Evolutionary conservation across 129 eudicot genomes (phyloP), one percentile per base, ranked within the genome.

Genomic region (Ambrosia artemisiifolia): DNA sequence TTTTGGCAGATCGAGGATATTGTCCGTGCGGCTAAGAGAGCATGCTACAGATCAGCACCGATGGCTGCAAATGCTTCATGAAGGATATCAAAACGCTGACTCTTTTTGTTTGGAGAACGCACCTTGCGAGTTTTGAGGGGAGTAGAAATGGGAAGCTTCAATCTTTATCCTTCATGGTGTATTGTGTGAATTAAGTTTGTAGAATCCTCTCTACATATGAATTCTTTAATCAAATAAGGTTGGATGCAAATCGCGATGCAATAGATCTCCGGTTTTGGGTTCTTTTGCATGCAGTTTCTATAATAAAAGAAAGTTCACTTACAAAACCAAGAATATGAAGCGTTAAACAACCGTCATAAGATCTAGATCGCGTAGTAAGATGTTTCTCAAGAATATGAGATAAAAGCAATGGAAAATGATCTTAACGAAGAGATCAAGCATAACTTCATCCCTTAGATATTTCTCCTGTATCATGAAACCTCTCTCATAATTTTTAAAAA

Each of bases 21-120:
- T 53, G 96, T 88, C 14, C 88, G 96, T 24, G 91, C 89, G 12
- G 91, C 87, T 60, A 86, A 83, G 82, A 83, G 96, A 50, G 88
- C 80, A 53, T 88, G 95, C 65, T 81, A 79, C 69, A 77, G 91
- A 56, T 78, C 88, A 2, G 80, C 50, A 4, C 80, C 87, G 2
- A 53, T 65, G 73, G 77, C 86, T 24, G 90, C 88, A 44, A 56
- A 72, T 55, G 90, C 88, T 61, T 87, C 47, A 14, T 63, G 47
- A 61, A 72, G 13, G 33, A 60, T 61, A 14, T 66, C 1, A 28
- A 54, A 33, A 46, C 5, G 62, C 62, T 18, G 74, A 76, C 69
- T 32, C 12, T 13, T 68, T 65, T 65, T 51, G 7, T 56, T 75
- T 42, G 64, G 78, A 66, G 79, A 66, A 75, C 40, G 43, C 80